Evolutionary conservation across 768 basidiomycete species (phyloP).

Genomic region (Coprinopsis marcescibilis): DNA sequence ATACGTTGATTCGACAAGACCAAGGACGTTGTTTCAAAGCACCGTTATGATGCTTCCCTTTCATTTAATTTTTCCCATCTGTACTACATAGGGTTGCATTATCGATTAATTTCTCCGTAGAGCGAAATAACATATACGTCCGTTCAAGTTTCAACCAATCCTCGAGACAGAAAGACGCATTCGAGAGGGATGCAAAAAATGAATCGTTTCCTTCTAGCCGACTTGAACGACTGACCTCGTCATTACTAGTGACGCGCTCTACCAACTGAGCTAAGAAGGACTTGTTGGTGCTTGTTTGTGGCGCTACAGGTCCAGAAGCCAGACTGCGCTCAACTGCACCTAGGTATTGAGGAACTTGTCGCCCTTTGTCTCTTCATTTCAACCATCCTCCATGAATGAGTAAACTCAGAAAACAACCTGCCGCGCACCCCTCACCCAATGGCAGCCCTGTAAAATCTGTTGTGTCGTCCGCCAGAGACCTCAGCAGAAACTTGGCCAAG

Average conservation of each 20-base stretch:
- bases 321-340: neutral
- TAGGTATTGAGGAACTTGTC: neutral
- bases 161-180: no score
- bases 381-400: conserved; percentile 7
- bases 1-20: no score
- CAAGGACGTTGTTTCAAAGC: no score
- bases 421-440: neutral
- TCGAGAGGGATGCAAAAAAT: neutral
- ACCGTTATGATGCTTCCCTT: no score
- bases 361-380: neutral
- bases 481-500: neutral
- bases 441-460: conserved; percentile 2
- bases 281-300: neutral
- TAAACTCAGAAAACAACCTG: conserved; percentile 9
- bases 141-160: no score
- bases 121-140: no score
- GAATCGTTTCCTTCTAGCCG: conserved; percentile 43
- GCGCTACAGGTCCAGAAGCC: neutral
- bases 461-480: neutral
- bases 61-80: no score
- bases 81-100: no score
- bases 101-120: no score
- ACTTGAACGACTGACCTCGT: conserved; percentile 65
- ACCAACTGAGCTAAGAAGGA: conserved; percentile 25
- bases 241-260: conserved; percentile 71